These are phyloP conservation scores for Fusarium clavum DNA, from an alignment of 2,329 filamentous ascomycete species.

Conservation along the genomic window DNA sequence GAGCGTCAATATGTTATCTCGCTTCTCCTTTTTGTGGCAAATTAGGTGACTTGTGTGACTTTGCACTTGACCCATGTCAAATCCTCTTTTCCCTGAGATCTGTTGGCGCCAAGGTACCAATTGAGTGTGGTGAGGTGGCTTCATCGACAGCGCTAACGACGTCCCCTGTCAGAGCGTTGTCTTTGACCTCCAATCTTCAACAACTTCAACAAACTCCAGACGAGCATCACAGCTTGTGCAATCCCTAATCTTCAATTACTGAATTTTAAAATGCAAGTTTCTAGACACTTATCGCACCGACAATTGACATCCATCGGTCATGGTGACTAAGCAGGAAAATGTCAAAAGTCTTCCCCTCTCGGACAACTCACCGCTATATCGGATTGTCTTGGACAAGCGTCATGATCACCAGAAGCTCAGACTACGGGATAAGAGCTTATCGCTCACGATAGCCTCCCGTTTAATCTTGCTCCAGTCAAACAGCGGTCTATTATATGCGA, in stretches of 20 bases:
- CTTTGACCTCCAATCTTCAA: not conserved
- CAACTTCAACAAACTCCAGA: not conserved
- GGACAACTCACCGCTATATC: not conserved
- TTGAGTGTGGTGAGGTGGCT: not conserved
- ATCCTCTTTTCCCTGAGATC: not conserved
- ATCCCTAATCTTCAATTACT: not conserved
- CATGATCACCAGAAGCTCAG: not conserved
- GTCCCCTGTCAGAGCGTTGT: not conserved
- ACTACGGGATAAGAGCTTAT: not conserved
- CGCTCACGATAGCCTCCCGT: not conserved
- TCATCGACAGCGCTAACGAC: constrained; percentile 2
- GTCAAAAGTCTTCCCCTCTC: not conserved
- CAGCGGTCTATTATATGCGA: not conserved
- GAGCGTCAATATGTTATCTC: constrained; percentile 2
- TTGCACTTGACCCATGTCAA: not conserved
- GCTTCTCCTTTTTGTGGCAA: constrained; percentile 12
- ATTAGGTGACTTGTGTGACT: constrained; percentile 4
- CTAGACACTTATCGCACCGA: not conserved
- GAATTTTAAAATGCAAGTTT: not conserved
- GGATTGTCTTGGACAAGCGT: constrained; percentile 5
- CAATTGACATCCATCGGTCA: not conserved
- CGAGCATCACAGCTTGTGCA: rapidly evolving
- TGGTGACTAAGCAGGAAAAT: not conserved
- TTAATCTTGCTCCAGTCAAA: not conserved
- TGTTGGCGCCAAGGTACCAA: not conserved